Conservation (phyloP, 257 asterid genomes). For the Salvia rosmarinus region DNA sequence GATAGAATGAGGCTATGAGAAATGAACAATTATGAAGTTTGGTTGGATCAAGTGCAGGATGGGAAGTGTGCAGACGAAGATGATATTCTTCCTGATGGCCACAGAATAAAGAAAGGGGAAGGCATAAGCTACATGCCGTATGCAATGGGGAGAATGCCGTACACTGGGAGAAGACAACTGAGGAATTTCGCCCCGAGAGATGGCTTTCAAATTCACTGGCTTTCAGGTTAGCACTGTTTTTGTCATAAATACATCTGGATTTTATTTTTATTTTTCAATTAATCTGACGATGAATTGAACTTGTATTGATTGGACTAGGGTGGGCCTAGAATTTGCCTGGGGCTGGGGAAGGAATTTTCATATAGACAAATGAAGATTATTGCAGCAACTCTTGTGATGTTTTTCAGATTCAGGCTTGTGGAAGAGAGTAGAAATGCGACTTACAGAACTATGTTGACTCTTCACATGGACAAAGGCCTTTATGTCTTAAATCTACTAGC, state of each 20-base stretch:
- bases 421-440: slow-evolving; percentile 34
- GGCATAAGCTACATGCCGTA: slow-evolving; percentile 56
- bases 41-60: slow-evolving; percentile 42
- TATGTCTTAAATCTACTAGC: no score
- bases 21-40: not conserved
- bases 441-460: slow-evolving; percentile 41
- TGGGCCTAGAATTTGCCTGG: slow-evolving; percentile 43
- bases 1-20: not conserved
- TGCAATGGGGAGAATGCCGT: slow-evolving; percentile 73
- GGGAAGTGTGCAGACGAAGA: slow-evolving; percentile 51
- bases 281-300: not conserved
- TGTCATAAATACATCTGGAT: not conserved
- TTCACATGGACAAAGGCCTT: slow-evolving; percentile 42
- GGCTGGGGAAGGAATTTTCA: slow-evolving; percentile 42
- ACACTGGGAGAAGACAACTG: slow-evolving; percentile 65
- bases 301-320: slow-evolving; percentile 26
- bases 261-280: not conserved
- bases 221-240: slow-evolving; percentile 48
- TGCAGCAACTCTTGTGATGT: slow-evolving; percentile 36
- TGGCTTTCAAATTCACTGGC: slow-evolving; percentile 71
- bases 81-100: slow-evolving; percentile 61
- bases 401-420: slow-evolving; percentile 33
- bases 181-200: slow-evolving; percentile 57
- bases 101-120: slow-evolving; percentile 57
- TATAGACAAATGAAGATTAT: slow-evolving; percentile 43